Base-by-base conservation (phyloP, 2,329 filamentous ascomycete species). In the Ciborinia camelliae region DNA sequence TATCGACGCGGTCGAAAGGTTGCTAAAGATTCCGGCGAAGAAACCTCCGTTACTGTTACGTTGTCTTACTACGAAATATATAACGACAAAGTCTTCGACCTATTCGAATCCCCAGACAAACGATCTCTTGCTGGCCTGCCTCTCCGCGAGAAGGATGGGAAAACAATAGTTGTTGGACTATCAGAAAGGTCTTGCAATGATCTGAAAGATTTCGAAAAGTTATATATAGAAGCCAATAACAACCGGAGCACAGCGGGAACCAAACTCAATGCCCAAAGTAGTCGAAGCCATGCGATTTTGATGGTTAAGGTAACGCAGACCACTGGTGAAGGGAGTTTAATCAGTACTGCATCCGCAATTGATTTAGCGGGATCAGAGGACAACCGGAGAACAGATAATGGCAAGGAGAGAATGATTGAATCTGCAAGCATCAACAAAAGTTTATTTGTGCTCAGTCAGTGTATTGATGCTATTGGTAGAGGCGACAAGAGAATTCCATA, bases 371-470 rank as follows among this genome's bases (percentile, higher is more conserved):
- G 94, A 48, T 97, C 93, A 1, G 95, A 98, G 77, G 94, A 98
- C 77, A 98, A 98, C 76, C 85, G 94, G 57, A 84, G 94, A 58
- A 98, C 94, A 0, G 94, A 97, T 61, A 98, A 98, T 76, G 92
- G 89, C 72, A 95, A 93, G 76, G 92, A 97, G 76, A 85, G 94
- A 32, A 81, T 98, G 75, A 86, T 97, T n/a, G 94, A 98, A 77
- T 97, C 92, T 47, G 92, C 94, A 0, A 94, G 91, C 73, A 98
- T 98, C 81, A 98, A 98, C 83, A 98, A 97, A 80, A 96, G 91
- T 68, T 82, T 98, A 8, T 98, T 98, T 73, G 93, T 97, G 23
- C 80, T 98, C 57, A 94, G 92, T 51, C 92, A 97, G 76, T 98
- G 94, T 72, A 94, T 98, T 62, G 94, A 98, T 75, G 94, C 94